phyloP scores from a whole-genome alignment of 2,329 filamentous ascomycete genomes.

The Exophiala phaeomuriformis region DNA sequence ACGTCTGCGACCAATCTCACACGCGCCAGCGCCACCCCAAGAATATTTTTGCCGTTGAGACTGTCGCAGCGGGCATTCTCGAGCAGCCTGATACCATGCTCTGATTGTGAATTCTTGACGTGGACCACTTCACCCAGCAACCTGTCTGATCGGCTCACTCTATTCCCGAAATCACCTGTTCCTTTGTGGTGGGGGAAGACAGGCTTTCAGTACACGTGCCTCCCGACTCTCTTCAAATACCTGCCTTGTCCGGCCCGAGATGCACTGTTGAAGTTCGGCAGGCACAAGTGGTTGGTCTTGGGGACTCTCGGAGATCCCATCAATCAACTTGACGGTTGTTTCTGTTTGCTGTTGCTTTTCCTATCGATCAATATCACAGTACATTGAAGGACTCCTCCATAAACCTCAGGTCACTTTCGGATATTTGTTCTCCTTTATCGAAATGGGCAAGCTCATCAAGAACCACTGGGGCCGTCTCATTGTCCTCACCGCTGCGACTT shows the following conservation, averaged over 20 bases:
- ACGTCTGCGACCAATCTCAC: slow-evolving; percentile 22
- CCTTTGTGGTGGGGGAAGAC: slow-evolving; percentile 8
- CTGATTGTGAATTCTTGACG: slow-evolving; percentile 16
- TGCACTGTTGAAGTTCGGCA: slow-evolving; percentile 14
- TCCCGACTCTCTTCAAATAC: slow-evolving; percentile 16
- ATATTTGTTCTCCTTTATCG: slow-evolving; percentile 10
- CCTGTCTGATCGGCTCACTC: slow-evolving; percentile 13
- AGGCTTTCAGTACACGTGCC: slow-evolving; percentile 2
- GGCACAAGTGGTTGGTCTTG: slow-evolving; percentile 19
- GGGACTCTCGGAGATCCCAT: slow-evolving; percentile 11
- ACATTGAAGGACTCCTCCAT: too few species aligned
- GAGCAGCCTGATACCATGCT: slow-evolving; percentile 5
- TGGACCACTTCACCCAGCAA: slow-evolving; percentile 6
- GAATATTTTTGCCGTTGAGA: slow-evolving; percentile 12
- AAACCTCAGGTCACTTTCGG: too few species aligned
- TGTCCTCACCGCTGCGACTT: slow-evolving; percentile 72
- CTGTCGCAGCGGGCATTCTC: slow-evolving; percentile 18
- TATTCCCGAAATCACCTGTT: slow-evolving; percentile 18
- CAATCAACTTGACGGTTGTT: slow-evolving; percentile 5
- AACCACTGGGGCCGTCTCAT: slow-evolving; percentile 98
- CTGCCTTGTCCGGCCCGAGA: slow-evolving; percentile 10
- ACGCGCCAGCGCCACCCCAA: slow-evolving; percentile 20
- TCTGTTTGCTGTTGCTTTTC: not conserved
- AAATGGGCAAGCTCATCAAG: slow-evolving; percentile 97
- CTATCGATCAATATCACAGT: not conserved